phyloP scores from a whole-genome alignment of 2,329 filamentous ascomycete species.

The Aspergillus sp. region DNA sequence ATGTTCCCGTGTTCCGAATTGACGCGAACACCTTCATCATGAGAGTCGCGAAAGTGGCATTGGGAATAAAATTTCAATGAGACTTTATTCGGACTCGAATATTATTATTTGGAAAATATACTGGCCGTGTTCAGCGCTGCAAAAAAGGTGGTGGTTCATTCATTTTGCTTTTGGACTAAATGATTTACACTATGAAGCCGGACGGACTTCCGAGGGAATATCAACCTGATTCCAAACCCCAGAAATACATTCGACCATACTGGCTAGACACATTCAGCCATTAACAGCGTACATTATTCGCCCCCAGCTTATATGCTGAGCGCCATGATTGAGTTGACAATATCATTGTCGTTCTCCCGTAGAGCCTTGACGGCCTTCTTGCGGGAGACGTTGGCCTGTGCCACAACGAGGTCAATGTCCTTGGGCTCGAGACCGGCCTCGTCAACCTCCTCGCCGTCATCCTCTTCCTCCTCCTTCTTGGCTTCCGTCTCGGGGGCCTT shows the following conservation, averaged over 20 bases:
- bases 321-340: conserved; percentile 99
- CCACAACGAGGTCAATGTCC: conserved; percentile 99
- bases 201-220: conserved; percentile 24
- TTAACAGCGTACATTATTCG: conserved; percentile 21
- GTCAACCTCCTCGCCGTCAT: conserved; percentile 94
- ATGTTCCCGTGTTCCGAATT: conserved; percentile 29
- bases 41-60: not conserved
- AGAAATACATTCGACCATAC: conserved; percentile 30
- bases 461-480: conserved; percentile 76
- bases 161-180: conserved; percentile 32
- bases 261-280: conserved; percentile 23
- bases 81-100: not conserved
- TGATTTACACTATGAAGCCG: conserved; percentile 38
- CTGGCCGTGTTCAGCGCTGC: not conserved
- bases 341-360: conserved; percentile 97
- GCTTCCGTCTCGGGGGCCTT: conserved; percentile 61
- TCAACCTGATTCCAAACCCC: conserved; percentile 29
- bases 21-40: conserved; percentile 11
- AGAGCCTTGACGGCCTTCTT: conserved; percentile 99
- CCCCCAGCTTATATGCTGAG: conserved; percentile 67
- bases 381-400: conserved; percentile 91
- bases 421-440: conserved; percentile 94
- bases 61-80: not conserved
- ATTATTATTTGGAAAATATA: not conserved
- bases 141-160: conserved; percentile 16